These are phyloP conservation scores for Fomitopsis schrenkii DNA, from an alignment of 1,284 basidiomycete genomes.

Conservation along the genomic window DNA sequence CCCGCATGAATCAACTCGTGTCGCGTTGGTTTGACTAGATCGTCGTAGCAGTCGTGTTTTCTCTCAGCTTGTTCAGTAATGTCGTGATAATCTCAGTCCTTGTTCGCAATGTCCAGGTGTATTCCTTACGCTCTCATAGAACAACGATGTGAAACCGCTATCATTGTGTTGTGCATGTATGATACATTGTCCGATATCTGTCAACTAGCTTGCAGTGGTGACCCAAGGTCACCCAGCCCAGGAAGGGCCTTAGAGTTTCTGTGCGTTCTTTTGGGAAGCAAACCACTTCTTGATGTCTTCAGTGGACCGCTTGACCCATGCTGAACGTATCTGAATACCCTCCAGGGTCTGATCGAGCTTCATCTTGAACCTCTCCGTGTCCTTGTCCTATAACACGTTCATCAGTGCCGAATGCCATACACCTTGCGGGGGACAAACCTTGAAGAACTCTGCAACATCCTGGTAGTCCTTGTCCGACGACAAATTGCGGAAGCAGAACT, in stretches of 20 bases:
- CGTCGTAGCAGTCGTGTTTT: not conserved
- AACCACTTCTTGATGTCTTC: not conserved
- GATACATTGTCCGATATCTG: too few species aligned
- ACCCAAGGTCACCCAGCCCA: too few species aligned
- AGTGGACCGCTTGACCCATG: conserved; percentile 43
- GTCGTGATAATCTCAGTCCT: too few species aligned
- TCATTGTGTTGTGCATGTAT: too few species aligned
- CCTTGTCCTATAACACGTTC: conserved; percentile 43
- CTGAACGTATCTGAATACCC: conserved; percentile 51
- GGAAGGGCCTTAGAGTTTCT: too few species aligned
- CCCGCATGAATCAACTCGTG: not conserved
- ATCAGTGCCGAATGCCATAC: conserved; percentile 5
- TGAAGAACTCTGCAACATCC: conserved; percentile 65
- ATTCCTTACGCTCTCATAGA: too few species aligned
- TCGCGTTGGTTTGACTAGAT: not conserved
- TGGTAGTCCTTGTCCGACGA: conserved; percentile 68
- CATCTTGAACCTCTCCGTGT: conserved; percentile 61
- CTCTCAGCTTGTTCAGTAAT: too few species aligned
- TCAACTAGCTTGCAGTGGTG: too few species aligned
- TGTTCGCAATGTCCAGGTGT: too few species aligned
- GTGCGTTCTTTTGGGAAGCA: not conserved
- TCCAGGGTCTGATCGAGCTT: conserved; percentile 67
- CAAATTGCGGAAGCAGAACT: conserved; percentile 61
- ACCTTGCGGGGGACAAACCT: conserved; percentile 32
- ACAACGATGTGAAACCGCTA: too few species aligned